Percentiles rank a stretch among this genome's conserved stretches.
phyloP scores from a whole-genome alignment of 169 alveolate genomes.

The Blepharisma undulans region DNA sequence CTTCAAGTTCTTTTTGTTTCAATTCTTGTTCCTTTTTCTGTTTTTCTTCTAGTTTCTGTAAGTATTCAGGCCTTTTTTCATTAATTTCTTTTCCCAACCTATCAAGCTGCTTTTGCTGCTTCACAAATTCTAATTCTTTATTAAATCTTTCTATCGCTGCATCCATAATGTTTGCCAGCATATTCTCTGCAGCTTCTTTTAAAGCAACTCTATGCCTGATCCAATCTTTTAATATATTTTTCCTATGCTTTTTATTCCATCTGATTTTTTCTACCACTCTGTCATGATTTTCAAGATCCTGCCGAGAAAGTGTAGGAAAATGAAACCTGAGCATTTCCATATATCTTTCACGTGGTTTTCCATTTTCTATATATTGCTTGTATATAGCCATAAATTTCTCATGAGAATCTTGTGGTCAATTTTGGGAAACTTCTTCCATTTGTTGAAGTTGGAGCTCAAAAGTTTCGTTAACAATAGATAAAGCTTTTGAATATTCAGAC shows the following conservation, averaged over 20 bases:
- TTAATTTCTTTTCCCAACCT: background rate
- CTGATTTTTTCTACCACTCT: background rate
- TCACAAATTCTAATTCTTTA: background rate
- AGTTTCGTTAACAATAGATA: background rate
- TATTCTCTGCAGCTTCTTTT: slow-evolving; percentile 6
- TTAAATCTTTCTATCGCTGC: background rate
- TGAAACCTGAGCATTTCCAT: slow-evolving; percentile 21
- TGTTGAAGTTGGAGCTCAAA: background rate
- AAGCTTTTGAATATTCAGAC: slow-evolving; percentile 7
- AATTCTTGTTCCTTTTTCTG: background rate
- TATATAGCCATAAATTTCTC: background rate
- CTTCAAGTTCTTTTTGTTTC: background rate
- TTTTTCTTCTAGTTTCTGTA: background rate
- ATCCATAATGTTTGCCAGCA: slow-evolving; percentile 18
- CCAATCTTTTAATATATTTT: slow-evolving; percentile 29
- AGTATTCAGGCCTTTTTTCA: background rate
- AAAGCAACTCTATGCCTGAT: background rate
- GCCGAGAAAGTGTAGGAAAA: background rate
- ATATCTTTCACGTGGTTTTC: slow-evolving; percentile 33
- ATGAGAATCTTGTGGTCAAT: background rate
- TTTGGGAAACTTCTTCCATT: background rate
- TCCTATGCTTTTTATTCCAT: background rate
- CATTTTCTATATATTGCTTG: slow-evolving; percentile 1
- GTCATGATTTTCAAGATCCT: slow-evolving; percentile 21
- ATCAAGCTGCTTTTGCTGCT: slow-evolving; percentile 8